A percentile compares a stretch with the other conserved stretches of the same genome.
phyloP scores from a whole-genome alignment of 2,329 filamentous ascomycete genomes.

The Mycosphaerelloides madeirae region DNA sequence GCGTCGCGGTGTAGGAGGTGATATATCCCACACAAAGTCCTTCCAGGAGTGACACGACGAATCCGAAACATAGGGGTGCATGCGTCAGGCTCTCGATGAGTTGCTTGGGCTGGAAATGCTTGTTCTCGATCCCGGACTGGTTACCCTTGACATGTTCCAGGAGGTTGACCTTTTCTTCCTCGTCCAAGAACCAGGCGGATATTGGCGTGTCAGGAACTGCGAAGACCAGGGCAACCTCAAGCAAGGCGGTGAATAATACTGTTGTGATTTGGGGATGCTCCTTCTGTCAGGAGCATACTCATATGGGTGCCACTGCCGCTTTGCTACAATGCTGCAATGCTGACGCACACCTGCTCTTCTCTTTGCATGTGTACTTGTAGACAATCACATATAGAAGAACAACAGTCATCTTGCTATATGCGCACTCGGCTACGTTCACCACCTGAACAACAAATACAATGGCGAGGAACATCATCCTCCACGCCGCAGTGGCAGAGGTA shows the following conservation, averaged over 20 bases:
- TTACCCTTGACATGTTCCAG: constrained; percentile 39
- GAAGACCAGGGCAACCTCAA: constrained; percentile 29
- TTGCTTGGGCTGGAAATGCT: constrained; percentile 47
- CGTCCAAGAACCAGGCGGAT: constrained; percentile 16
- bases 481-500: constrained; percentile 36
- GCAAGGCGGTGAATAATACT: constrained; percentile 37
- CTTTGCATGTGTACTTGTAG: no score
- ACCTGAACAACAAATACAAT: no score
- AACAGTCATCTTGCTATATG: no score
- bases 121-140: constrained; percentile 41
- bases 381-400: no score
- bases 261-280: no score
- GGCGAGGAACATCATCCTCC: constrained; percentile 50
- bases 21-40: constrained; percentile 39
- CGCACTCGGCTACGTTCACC: no score
- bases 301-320: no score
- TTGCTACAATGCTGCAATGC: no score
- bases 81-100: constrained; percentile 56
- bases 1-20: constrained; percentile 30
- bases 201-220: constrained; percentile 25
- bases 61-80: constrained; percentile 48
- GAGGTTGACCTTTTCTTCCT: constrained; percentile 40
- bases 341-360: no score
- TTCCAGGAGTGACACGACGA: constrained; percentile 30
- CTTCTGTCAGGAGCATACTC: no score